A percentile compares a stretch with the other conserved stretches of the same genome.
phyloP scores from a whole-genome alignment of 2,329 filamentous ascomycete species.

The Rutstroemia sydowiana region DNA sequence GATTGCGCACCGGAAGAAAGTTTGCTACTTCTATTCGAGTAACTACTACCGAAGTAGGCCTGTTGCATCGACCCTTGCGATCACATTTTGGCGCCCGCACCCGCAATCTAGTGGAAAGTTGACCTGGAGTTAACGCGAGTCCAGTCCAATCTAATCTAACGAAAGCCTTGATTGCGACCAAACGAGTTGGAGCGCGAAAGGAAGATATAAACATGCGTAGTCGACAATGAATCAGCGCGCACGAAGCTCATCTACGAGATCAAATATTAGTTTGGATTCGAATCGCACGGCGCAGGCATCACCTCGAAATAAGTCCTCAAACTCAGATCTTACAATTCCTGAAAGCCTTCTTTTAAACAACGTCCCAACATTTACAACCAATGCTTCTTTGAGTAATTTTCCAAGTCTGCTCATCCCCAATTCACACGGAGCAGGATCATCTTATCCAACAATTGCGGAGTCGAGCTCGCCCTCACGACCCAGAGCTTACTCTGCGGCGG shows the following conservation, averaged over 20 bases:
- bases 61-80: not conserved
- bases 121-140: not conserved
- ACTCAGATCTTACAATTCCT: conserved; percentile 12
- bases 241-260: conserved; percentile 9
- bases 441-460: conserved; percentile 32
- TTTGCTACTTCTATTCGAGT: too few relatives aligned
- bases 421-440: conserved; percentile 31
- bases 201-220: conserved; percentile 5
- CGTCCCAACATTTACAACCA: conserved; percentile 25
- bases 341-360: conserved; percentile 25
- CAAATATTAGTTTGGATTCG: conserved; percentile 4
- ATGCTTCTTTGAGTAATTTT: conserved; percentile 26
- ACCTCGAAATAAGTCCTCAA: conserved; percentile 8
- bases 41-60: not conserved
- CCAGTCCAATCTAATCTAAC: not conserved
- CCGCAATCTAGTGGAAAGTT: not conserved
- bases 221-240: conserved; percentile 8
- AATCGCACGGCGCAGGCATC: conserved; percentile 7
- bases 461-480: conserved; percentile 30
- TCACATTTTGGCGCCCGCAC: conserved; percentile 2
- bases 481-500: conserved; percentile 36
- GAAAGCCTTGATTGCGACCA: conserved; percentile 6
- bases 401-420: conserved; percentile 29
- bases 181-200: not conserved
- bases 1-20: too few relatives aligned